Conservation (phyloP, 2,329 filamentous ascomycete species). For the Aspergillus neoniger region DNA sequence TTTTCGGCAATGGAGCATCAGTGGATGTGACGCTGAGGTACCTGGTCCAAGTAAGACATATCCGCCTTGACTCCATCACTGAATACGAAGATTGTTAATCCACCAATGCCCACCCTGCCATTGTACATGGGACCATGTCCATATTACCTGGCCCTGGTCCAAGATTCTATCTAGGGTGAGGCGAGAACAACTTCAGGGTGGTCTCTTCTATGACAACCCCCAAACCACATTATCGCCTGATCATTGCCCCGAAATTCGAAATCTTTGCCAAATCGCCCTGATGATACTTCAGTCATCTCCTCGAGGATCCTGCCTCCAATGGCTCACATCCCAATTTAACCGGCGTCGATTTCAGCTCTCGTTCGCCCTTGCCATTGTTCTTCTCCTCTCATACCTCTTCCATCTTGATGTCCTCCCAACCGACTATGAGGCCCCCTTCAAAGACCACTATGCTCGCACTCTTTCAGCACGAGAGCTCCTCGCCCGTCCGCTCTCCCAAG, state of each 20-base stretch:
- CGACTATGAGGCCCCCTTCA: neutral
- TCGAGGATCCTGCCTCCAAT: neutral
- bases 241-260: neutral
- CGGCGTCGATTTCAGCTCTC: conserved; percentile 4
- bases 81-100: neutral
- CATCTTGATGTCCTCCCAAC: conserved; percentile 6
- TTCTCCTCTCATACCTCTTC: conserved; percentile 8
- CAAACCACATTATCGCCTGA: neutral
- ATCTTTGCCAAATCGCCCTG: neutral
- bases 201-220: neutral
- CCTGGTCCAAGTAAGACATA: neutral
- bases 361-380: neutral
- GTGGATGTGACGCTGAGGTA: neutral
- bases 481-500: conserved; percentile 15
- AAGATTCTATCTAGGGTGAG: neutral
- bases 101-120: neutral
- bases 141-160: neutral
- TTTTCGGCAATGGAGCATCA: neutral
- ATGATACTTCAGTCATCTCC: neutral
- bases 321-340: neutral
- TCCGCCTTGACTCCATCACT: neutral
- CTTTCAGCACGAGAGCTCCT: conserved; percentile 17
- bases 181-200: neutral
- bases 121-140: neutral
- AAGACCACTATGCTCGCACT: neutral